These are phyloP conservation scores for Thymus mandschuricus DNA, from an alignment of 257 asterid genomes.

Conservation along the genomic window DNA sequence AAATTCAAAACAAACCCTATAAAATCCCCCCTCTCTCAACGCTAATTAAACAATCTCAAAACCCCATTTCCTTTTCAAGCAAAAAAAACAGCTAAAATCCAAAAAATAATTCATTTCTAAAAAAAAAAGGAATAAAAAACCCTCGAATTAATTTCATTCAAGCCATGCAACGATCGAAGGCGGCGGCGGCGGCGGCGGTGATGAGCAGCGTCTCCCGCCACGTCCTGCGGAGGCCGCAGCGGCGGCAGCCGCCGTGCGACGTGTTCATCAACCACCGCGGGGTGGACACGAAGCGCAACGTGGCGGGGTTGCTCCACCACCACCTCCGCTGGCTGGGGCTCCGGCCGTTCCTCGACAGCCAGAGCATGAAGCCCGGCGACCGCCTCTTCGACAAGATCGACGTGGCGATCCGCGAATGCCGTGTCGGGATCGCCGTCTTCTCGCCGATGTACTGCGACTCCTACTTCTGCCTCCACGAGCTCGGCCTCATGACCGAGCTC, in stretches of 20 bases:
- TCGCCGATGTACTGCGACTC: constrained; percentile 85
- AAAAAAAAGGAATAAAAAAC: too few relatives aligned
- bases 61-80: background rate
- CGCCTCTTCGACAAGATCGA: constrained; percentile 65
- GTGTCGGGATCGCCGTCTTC: constrained; percentile 71
- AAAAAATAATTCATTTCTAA: background rate
- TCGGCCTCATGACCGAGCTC: constrained; percentile 61
- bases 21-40: background rate
- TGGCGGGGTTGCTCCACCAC: constrained; percentile 70
- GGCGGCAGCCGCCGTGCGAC: constrained; percentile 42
- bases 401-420: constrained; percentile 55
- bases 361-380: constrained; percentile 88
- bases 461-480: constrained; percentile 71
- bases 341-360: constrained; percentile 78
- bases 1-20: constrained; percentile 28
- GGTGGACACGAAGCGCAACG: constrained; percentile 72
- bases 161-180: constrained; percentile 56
- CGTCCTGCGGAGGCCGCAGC: background rate
- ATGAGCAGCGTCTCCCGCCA: constrained; percentile 32
- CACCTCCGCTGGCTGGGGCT: constrained; percentile 49
- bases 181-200: too few relatives aligned
- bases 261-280: constrained; percentile 89
- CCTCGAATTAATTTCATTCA: background rate
- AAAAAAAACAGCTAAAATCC: background rate
- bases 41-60: background rate